phyloP scores from a whole-genome alignment of 768 basidiomycete genomes.

The Favolaschia claudopus region DNA sequence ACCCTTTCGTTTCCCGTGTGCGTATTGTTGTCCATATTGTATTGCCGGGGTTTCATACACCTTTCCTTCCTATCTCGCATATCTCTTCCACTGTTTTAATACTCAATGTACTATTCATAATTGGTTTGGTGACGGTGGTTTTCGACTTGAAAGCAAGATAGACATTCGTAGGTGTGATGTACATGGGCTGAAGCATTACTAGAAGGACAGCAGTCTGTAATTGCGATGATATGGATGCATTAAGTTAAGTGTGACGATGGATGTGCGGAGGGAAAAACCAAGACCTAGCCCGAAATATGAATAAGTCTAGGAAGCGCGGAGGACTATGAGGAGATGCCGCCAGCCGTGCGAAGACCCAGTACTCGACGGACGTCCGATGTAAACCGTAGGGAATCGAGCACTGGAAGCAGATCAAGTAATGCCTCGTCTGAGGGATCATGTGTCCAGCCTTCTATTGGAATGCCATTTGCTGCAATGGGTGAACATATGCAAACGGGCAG shows the following conservation, averaged over 20 bases:
- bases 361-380: conserved; percentile 94
- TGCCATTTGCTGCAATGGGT: conserved; percentile 81
- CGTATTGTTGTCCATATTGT: conserved; percentile 28
- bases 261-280: conserved; percentile 34
- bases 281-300: conserved; percentile 34
- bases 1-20: conserved; percentile 19
- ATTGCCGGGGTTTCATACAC: conserved; percentile 17
- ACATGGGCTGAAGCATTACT: conserved; percentile 31
- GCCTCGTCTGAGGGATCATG: conserved; percentile 97
- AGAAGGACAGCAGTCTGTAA: conserved; percentile 16
- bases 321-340: conserved; percentile 43
- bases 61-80: conserved; percentile 26
- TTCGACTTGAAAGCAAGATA: conserved; percentile 27
- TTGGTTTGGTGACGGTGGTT: conserved; percentile 29
- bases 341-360: conserved; percentile 70
- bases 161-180: conserved; percentile 29
- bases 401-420: conserved; percentile 91
- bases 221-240: conserved; percentile 43
- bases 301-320: conserved; percentile 33
- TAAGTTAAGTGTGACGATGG: conserved; percentile 34
- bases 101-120: conserved; percentile 38
- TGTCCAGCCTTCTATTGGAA: conserved; percentile 99
- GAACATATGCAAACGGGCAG: conserved; percentile 4
- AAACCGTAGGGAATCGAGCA: conserved; percentile 95
- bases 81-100: conserved; percentile 28